Percentiles rank a stretch among this genome's conserved stretches.
Conservation (phyloP, 306 rosid genomes). For the Prunus padus region DNA sequence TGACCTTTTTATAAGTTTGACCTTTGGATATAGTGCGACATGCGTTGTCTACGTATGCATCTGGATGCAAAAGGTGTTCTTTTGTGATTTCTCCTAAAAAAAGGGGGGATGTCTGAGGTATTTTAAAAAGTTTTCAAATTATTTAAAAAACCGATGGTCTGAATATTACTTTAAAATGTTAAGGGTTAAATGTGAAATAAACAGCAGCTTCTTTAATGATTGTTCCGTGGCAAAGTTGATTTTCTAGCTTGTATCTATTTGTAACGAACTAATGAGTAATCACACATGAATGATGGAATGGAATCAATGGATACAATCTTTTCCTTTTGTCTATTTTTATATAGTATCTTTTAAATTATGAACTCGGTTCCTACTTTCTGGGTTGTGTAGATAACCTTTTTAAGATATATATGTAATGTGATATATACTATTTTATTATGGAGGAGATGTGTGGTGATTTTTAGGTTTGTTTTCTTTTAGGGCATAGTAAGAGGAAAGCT, state of each 20-base stretch:
- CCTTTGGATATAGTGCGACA: not conserved
- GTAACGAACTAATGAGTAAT: not conserved
- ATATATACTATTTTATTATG: slow-evolving; percentile 2
- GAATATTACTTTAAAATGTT: not conserved
- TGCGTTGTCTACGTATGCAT: not conserved
- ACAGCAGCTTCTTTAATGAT: not conserved
- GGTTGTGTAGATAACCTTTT: not conserved
- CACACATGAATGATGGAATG: not conserved
- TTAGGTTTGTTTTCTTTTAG: slow-evolving; percentile 34
- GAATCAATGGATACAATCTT: not conserved
- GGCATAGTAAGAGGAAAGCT: slow-evolving; percentile 95
- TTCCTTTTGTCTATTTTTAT: not conserved
- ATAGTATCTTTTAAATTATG: not conserved
- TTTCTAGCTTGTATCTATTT: not conserved
- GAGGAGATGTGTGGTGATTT: slow-evolving; percentile 12
- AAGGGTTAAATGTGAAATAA: not conserved
- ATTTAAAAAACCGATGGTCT: not conserved
- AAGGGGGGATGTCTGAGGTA: not conserved
- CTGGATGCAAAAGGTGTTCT: not conserved
- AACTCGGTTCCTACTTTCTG: not conserved
- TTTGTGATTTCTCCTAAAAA: not conserved
- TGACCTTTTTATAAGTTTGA: slow-evolving; percentile 5
- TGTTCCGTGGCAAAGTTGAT: not conserved
- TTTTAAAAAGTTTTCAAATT: too few relatives aligned
- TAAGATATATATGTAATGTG: not conserved